phyloP scores from a whole-genome alignment of 2,329 filamentous ascomycete species.

The Pseudomassariella vexata region DNA sequence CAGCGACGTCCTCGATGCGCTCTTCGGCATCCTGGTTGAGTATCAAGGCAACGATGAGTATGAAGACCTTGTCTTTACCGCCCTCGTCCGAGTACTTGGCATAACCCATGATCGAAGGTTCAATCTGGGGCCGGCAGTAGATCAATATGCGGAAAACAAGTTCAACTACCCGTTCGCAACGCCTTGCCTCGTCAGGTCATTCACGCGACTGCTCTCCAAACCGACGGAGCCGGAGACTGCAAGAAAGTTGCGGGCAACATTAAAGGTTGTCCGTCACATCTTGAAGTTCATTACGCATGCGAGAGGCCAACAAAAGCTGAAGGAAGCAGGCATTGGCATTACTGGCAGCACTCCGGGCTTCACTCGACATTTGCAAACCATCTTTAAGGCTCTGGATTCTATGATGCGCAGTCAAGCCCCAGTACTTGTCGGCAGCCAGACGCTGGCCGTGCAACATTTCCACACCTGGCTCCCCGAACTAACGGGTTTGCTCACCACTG shows the following conservation, averaged over 20 bases:
- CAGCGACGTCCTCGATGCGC: conserved; percentile 79
- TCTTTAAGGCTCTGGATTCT: conserved; percentile 84
- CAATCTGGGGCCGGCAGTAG: conserved; percentile 83
- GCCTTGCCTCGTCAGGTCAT: conserved; percentile 80
- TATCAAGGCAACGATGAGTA: conserved; percentile 88
- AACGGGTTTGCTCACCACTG: conserved; percentile 64
- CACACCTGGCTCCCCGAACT: conserved; percentile 97
- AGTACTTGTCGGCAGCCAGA: conserved; percentile 88
- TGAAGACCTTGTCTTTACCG: conserved; percentile 87
- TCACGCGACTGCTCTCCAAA: conserved; percentile 74
- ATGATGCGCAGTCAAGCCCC: conserved; percentile 87
- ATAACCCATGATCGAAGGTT: conserved; percentile 94
- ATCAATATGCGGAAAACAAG: conserved; percentile 79
- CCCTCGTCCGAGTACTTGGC: conserved; percentile 80
- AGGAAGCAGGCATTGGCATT: conserved; percentile 82
- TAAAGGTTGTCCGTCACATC: conserved; percentile 91
- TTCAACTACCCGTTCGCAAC: conserved; percentile 95
- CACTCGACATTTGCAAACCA: conserved; percentile 73
- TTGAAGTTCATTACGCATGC: conserved; percentile 93
- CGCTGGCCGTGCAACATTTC: conserved; percentile 90
- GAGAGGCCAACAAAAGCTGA: conserved; percentile 77
- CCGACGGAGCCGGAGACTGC: conserved; percentile 79
- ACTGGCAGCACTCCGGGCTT: conserved; percentile 69
- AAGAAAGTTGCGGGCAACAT: conserved; percentile 78
- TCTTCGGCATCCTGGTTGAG: conserved; percentile 88